Conservation (phyloP, 2,329 filamentous ascomycete species). For the Claviceps digitariae region DNA sequence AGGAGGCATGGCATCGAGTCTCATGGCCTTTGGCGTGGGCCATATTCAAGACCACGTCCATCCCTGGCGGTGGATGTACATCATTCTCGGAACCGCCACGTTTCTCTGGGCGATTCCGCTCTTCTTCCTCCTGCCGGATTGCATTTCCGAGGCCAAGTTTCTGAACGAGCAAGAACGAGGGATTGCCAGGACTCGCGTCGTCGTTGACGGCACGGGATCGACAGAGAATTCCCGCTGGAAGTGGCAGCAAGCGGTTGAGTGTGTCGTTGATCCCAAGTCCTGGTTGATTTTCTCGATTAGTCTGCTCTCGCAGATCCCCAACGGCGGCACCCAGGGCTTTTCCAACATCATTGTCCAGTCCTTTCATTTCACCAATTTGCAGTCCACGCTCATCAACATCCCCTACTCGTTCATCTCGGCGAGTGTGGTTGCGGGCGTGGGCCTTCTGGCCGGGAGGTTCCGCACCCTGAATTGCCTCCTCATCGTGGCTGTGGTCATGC, state of each 20-base stretch:
- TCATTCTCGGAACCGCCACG: slow-evolving; percentile 36
- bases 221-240: slow-evolving; percentile 35
- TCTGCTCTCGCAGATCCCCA: slow-evolving; percentile 43
- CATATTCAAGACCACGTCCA: slow-evolving; percentile 33
- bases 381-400: slow-evolving; percentile 44
- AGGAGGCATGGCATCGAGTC: slow-evolving; percentile 32
- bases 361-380: slow-evolving; percentile 40
- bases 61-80: slow-evolving; percentile 46
- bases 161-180: slow-evolving; percentile 37
- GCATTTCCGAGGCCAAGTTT: slow-evolving; percentile 42
- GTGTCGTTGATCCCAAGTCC: slow-evolving; percentile 42
- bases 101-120: slow-evolving; percentile 37
- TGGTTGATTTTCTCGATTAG: slow-evolving; percentile 44
- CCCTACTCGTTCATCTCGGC: slow-evolving; percentile 42
- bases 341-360: slow-evolving; percentile 42
- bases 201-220: slow-evolving; percentile 36
- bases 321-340: slow-evolving; percentile 47
- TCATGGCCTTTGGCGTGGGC: slow-evolving; percentile 42
- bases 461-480: slow-evolving; percentile 38
- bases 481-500: slow-evolving; percentile 33
- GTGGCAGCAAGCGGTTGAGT: slow-evolving; percentile 38
- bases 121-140: slow-evolving; percentile 35
- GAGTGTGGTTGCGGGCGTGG: slow-evolving; percentile 31
- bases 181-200: slow-evolving; percentile 32
- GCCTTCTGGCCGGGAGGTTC: slow-evolving; percentile 37